Conservation (phyloP, 2,329 filamentous ascomycete species). For the Fusarium sp. region DNA sequence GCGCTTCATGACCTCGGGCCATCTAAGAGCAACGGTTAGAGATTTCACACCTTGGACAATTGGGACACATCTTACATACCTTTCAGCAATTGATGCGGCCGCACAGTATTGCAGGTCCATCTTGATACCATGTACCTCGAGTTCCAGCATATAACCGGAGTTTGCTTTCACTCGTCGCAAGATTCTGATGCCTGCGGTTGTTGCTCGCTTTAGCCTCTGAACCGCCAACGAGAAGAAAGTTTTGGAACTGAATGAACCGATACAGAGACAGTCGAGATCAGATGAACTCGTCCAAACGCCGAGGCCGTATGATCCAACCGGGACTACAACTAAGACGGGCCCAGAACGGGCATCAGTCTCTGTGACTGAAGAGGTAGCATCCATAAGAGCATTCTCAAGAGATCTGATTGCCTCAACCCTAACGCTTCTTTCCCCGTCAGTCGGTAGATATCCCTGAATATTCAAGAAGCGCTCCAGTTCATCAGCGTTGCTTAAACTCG, state of each 20-base stretch:
- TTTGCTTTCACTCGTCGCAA: constrained; percentile 68
- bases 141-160: constrained; percentile 72
- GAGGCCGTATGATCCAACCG: constrained; percentile 74
- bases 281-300: constrained; percentile 70
- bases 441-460: constrained; percentile 58
- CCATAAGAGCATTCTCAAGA: constrained; percentile 56
- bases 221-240: constrained; percentile 70
- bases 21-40: constrained; percentile 45
- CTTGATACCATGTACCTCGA: constrained; percentile 67
- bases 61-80: constrained; percentile 42
- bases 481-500: constrained; percentile 47
- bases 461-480: constrained; percentile 54
- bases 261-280: constrained; percentile 73
- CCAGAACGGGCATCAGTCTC: constrained; percentile 32
- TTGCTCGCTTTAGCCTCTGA: constrained; percentile 63
- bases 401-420: constrained; percentile 59
- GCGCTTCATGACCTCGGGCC: constrained; percentile 59
- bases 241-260: constrained; percentile 69
- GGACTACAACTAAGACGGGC: constrained; percentile 61
- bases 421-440: constrained; percentile 53
- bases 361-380: constrained; percentile 40
- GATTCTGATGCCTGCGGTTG: constrained; percentile 58
- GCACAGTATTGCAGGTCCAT: constrained; percentile 76
- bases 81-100: constrained; percentile 64
- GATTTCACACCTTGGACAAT: neutral